Conservation (phyloP, 306 rosid genomes). For the Acacia crassicarpa region DNA sequence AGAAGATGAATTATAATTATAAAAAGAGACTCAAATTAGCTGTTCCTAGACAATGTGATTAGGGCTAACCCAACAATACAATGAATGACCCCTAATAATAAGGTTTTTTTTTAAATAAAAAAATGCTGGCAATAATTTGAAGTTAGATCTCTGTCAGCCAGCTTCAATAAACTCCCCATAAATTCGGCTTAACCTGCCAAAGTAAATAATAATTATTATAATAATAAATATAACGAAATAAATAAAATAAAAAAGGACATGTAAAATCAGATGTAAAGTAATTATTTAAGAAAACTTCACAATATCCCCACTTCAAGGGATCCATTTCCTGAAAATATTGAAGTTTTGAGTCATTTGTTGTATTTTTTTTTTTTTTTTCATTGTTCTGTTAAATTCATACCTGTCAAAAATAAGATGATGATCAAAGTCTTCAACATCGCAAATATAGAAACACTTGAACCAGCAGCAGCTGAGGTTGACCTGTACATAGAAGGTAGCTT, state of each 20-base stretch:
- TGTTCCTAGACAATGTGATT: too few species aligned
- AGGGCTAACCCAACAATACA: too few species aligned
- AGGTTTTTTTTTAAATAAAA: too few species aligned
- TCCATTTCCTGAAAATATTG: neutral
- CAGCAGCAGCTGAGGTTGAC: conserved; percentile 67
- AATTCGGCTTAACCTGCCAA: conserved; percentile 37
- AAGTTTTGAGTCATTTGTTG: neutral
- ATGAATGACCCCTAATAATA: neutral
- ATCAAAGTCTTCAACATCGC: conserved; percentile 41
- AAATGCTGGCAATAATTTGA: conserved; percentile 11
- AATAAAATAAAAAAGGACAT: neutral
- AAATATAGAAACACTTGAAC: conserved; percentile 43
- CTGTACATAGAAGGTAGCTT: conserved; percentile 41
- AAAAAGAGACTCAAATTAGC: neutral
- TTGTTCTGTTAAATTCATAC: conserved; percentile 34
- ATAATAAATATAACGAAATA: neutral
- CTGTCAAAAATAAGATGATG: conserved; percentile 46
- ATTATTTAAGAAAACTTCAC: neutral
- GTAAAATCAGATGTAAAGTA: conserved; percentile 11
- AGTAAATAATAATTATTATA: neutral
- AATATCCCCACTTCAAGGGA: neutral
- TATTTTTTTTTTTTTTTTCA: neutral
- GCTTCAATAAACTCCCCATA: conserved; percentile 31
- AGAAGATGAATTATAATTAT: too few species aligned
- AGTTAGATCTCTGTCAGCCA: conserved; percentile 32